Evolutionary conservation across 148 eudicot genomes (phyloP).

Genomic region (Diospyros lotus): DNA sequence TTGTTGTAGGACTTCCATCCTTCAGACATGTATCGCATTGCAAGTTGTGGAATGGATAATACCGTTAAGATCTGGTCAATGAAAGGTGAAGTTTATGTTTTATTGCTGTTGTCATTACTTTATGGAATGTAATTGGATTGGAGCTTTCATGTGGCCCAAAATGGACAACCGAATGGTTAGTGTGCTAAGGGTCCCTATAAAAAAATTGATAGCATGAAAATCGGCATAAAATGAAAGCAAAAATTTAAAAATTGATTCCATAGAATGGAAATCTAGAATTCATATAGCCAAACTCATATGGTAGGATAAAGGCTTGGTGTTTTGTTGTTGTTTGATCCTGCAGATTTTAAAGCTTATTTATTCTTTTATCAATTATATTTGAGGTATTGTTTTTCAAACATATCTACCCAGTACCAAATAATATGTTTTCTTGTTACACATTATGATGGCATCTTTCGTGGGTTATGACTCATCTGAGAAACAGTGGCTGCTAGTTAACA

Average conservation of each 20-base stretch:
- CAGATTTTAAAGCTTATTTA: too few relatives aligned
- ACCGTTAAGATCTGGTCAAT: conserved; percentile 98
- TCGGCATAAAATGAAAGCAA: too few relatives aligned
- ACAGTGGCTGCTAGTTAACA: neutral
- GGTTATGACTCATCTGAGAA: neutral
- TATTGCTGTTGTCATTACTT: neutral
- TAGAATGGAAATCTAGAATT: too few relatives aligned
- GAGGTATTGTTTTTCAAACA: neutral
- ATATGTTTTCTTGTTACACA: neutral
- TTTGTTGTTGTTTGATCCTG: too few relatives aligned
- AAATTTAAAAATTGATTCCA: too few relatives aligned
- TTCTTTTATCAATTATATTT: too few relatives aligned
- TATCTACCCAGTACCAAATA: neutral
- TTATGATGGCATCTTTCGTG: too few relatives aligned
- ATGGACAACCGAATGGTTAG: neutral
- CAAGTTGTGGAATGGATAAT: conserved; percentile 99
- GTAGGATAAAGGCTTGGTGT: too few relatives aligned
- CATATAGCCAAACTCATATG: too few relatives aligned
- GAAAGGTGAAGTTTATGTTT: conserved; percentile 54
- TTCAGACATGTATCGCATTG: conserved; percentile 89
- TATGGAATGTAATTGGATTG: neutral
- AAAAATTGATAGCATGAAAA: too few relatives aligned
- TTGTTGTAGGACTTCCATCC: conserved; percentile 87
- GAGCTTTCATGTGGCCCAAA: neutral
- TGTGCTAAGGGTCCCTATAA: too few relatives aligned